A percentile compares a stretch with the other conserved stretches of the same genome.
These are phyloP conservation scores for Pseudogymnoascus sp. DNA, from an alignment of 2,329 filamentous ascomycete genomes.

Conservation along the genomic window DNA sequence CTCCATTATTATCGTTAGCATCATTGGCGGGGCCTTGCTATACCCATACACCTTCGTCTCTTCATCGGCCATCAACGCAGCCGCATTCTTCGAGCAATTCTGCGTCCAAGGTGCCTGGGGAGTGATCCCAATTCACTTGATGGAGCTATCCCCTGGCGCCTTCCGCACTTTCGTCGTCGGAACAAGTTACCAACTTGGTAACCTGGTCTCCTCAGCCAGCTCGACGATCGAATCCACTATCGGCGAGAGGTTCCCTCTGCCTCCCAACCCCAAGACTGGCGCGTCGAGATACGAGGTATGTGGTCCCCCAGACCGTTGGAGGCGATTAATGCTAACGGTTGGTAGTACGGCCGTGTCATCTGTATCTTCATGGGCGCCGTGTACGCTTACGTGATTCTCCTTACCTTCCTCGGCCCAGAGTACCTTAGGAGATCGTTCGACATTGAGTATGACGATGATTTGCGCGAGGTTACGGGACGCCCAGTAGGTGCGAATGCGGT, in stretches of 20 bases:
- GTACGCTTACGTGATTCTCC: conserved; percentile 51
- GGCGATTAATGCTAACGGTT: conserved; percentile 35
- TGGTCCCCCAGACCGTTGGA: too few relatives aligned
- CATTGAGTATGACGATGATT: conserved; percentile 37
- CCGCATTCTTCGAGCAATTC: conserved; percentile 78
- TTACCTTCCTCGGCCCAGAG: conserved; percentile 53
- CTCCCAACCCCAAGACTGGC: conserved; percentile 40
- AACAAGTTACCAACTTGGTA: conserved; percentile 65
- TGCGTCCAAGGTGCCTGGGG: conserved; percentile 72
- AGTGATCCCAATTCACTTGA: conserved; percentile 64
- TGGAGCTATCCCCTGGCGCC: conserved; percentile 61
- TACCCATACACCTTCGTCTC: conserved; percentile 73
- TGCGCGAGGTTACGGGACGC: conserved; percentile 33
- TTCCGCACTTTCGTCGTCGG: conserved; percentile 66
- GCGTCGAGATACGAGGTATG: background rate
- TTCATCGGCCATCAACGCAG: conserved; percentile 58
- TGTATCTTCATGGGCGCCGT: conserved; percentile 88
- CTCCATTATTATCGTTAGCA: conserved; percentile 56
- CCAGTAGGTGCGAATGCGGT: background rate
- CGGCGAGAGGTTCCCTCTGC: conserved; percentile 65
- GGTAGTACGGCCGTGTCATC: conserved; percentile 75
- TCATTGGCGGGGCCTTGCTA: conserved; percentile 64
- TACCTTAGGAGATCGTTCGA: conserved; percentile 37
- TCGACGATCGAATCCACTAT: conserved; percentile 73
- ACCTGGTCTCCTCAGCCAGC: conserved; percentile 64